These are phyloP conservation scores for Candida ovalis DNA, from an alignment of 805 yeast species.

Conservation along the genomic window DNA sequence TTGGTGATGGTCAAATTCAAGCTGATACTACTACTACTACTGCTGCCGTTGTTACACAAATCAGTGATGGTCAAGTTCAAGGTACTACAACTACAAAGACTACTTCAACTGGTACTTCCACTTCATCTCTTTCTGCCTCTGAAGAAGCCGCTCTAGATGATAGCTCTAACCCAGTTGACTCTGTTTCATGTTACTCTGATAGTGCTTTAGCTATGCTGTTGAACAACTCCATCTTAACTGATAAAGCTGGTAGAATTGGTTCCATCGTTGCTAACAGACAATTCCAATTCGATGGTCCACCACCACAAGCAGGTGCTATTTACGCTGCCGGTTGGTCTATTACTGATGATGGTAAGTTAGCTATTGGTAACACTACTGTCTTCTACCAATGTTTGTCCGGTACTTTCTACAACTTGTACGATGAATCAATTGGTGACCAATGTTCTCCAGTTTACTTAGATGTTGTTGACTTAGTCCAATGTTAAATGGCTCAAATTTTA, in stretches of 20 bases:
- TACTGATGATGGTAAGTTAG: conserved; percentile 43
- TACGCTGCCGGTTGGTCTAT: conserved; percentile 53
- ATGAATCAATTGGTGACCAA: conserved; percentile 42
- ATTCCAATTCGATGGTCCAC: conserved; percentile 65
- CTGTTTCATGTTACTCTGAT: conserved; percentile 35
- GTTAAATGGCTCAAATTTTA: conserved; percentile 18
- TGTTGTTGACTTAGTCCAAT: conserved; percentile 41
- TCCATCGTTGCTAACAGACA: conserved; percentile 61
- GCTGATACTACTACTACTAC: conserved; percentile 22
- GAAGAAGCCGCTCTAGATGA: conserved; percentile 28
- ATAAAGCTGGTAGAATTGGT: conserved; percentile 49
- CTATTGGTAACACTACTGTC: conserved; percentile 44
- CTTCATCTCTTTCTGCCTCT: conserved; percentile 34
- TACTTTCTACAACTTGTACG: conserved; percentile 55
- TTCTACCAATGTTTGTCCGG: conserved; percentile 59
- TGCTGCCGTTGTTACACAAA: conserved; percentile 33
- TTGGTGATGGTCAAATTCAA: conserved; percentile 51
- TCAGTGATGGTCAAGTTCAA: conserved; percentile 26
- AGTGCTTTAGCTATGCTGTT: conserved; percentile 42
- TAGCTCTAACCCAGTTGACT: conserved; percentile 26
- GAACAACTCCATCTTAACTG: conserved; percentile 39
- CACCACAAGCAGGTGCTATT: conserved; percentile 58
- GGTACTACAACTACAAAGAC: conserved; percentile 29
- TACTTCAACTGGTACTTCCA: conserved; percentile 30
- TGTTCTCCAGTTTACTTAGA: conserved; percentile 44